Evolutionary conservation across 768 basidiomycete species (phyloP), one percentile per base, ranked within the genome.

Genomic region (Psilocybe cyanescens): DNA sequence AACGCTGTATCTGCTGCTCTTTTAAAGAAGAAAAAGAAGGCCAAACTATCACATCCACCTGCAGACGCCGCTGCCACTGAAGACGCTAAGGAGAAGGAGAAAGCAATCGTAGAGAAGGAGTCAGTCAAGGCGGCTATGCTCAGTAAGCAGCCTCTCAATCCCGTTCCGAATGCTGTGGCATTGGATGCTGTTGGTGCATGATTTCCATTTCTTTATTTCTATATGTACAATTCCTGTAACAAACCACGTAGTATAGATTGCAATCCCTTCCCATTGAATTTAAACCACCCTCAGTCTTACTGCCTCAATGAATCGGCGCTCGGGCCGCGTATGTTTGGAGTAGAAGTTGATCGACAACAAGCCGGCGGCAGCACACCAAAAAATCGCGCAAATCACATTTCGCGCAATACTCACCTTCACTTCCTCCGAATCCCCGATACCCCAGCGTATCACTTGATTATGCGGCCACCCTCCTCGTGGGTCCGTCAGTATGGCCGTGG

Each of bases 1-100:
- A 94, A 83, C 59, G 97, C 97, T 3, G 97, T 99, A 11, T 81
- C 89, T 50, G 84, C 86, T 39, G 97, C 61, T 35, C 51, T 69
- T 35, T 60, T 69, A 62, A 65, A 68, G 56, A 67, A 69, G 56
- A 67, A 69, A 56, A 70, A 74, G 51, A 72, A 62, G 44, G 61
- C 62, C 19, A 72, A 62, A n/a, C 24, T 77, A 28, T 66, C 76
- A 0, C 76, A 75, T 54, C 67, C 74, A 29, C 62, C 72, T 19
- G 66, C 24, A 24, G 24, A 24, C 2, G 2, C 70, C 8, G 67
- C 33, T 7, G 56, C 59, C 19, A n/a, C 56, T 30, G 45, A 58
- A 45, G 50, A 29, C 9, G 55, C 48, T 17, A 62, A 67, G n/a
- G 55, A 51, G 51, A 62, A 60, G 44, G 64, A 54, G 37, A 59